Base-by-base conservation (phyloP, 352 stramenopile genomes). In the Phytopythium litorale region DNA sequence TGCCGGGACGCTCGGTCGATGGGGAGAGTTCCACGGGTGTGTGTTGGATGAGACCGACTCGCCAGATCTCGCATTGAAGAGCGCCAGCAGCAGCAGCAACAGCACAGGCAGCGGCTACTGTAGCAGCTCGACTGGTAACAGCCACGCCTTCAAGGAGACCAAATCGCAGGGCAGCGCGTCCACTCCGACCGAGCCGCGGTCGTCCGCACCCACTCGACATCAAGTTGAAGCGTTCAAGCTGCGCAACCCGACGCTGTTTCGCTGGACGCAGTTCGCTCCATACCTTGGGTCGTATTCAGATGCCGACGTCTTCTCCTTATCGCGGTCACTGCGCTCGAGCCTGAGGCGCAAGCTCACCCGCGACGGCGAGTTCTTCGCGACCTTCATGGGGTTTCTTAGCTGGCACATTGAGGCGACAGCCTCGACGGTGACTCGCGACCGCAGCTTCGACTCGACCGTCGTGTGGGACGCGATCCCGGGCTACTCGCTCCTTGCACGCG, bases 361-460 rank as follows among this genome's bases (percentile, higher is more conserved):
- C 28, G 82, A 90, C 43, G 81, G 81, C 55, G 84, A 92, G 53
- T 90, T 91, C 57, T 93, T 85, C 52, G 73, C 74, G 19, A 76
- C 72, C 19, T 93, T 93, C 65, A 88, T 93, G 79, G 67, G 73
- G 0, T 75, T 74, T 45, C 79, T 85, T 35, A 71, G 68, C 28
- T 71, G 79, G 33, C 78, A 91, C 40, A 75, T 71, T 9, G 73
- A 86, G 2, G 70, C 71, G 13, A 78, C 76, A 15, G 69, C 69
- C 15, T 49, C 46, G 62, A 71, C 7, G 13, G 4, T 7, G 28
- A 3, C 19, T 7, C 18, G 21, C 15, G 35, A 30, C 35, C 18
- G 35, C 21, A 37, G 35, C 13, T n/a, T 7, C 18, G 53, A n/a
- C 25, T 7, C 35, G 7, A 2, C 21, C 8, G 60, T 81, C 3